Evolutionary conservation across 1,284 basidiomycete species (phyloP), one percentile per base, ranked within the genome.

Genomic region (Sanguinoderma infundibulare): DNA sequence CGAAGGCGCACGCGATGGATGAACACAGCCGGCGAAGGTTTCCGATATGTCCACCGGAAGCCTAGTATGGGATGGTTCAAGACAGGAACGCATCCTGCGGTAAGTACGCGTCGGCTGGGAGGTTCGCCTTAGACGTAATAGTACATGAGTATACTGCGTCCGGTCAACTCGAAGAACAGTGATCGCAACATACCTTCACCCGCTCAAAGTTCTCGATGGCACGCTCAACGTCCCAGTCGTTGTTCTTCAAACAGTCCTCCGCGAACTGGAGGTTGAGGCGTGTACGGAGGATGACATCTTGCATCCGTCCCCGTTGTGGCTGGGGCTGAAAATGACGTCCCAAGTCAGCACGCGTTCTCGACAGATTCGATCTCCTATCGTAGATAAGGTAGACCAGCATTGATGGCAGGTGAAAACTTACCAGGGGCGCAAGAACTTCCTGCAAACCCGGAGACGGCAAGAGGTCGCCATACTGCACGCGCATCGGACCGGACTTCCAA

Each of bases 171-270:
- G 59, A 53, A 36, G 53, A 61, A 51, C 50, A 58, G 51, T 59
- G 44, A 17, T 44, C 32, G 17, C 55, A 26, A 73, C 83, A 62
- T 67, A 90, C 90, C 84, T 91, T 91, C 69, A 93, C 91, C 70
- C 91, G 83, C 69, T 93, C 86, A 74, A 94, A 97, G 72, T 96
- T 96, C 55, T 82, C 82, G 39, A 94, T 72, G 0, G 95, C 95
- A 61, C 82, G 81, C 42, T 87, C 86, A 42, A 91, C 67, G 72
- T 94, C 85, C 94, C 94, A 97, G 14, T 78, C 86, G 70, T 95
- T 96, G 59, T 86, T 87, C 67, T 85, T 80, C 60, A 97, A 76
- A 72, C 95, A 96, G 64, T 96, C 89, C n/a, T 89, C 79, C 0
- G 92, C 83, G 70, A 86, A 96, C 66, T 83, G 81, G 10, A 85